These are phyloP conservation scores for Trichoderma pleuroti DNA, from an alignment of 2,329 filamentous ascomycete species.

Conservation along the genomic window DNA sequence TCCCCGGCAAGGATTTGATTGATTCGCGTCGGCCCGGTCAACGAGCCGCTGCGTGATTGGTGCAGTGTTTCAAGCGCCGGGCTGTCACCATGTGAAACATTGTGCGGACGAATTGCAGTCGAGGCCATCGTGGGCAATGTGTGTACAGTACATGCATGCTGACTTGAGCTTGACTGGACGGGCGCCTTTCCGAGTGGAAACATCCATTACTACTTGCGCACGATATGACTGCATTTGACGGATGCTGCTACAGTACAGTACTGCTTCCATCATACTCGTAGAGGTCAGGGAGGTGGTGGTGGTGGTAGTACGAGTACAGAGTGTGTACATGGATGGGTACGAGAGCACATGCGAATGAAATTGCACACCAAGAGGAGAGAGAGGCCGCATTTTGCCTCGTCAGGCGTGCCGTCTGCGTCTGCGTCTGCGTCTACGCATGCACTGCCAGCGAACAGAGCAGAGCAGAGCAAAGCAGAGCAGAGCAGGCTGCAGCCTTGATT, in stretches of 20 bases:
- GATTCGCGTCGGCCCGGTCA: conserved; percentile 11
- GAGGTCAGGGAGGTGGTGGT: neutral
- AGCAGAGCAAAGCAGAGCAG: no score
- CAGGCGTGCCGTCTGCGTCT: neutral
- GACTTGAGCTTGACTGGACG: neutral
- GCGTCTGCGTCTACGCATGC: neutral
- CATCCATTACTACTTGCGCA: neutral
- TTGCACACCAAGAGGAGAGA: neutral
- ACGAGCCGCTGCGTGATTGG: conserved; percentile 13
- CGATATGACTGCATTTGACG: neutral
- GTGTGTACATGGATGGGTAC: neutral
- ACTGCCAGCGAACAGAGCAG: neutral
- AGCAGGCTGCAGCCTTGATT: neutral
- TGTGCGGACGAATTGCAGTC: neutral
- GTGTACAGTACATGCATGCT: neutral
- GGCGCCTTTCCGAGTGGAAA: neutral
- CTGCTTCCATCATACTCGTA: neutral
- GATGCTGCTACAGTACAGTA: neutral
- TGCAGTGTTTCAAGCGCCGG: conserved; percentile 16
- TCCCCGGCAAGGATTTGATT: neutral
- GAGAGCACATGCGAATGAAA: neutral
- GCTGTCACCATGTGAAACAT: conserved; percentile 12
- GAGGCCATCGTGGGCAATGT: neutral
- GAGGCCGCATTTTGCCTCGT: neutral
- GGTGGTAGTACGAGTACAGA: neutral